Base-by-base conservation (phyloP, 1,139 yeast species). In the Suhomyces choctaworum region DNA sequence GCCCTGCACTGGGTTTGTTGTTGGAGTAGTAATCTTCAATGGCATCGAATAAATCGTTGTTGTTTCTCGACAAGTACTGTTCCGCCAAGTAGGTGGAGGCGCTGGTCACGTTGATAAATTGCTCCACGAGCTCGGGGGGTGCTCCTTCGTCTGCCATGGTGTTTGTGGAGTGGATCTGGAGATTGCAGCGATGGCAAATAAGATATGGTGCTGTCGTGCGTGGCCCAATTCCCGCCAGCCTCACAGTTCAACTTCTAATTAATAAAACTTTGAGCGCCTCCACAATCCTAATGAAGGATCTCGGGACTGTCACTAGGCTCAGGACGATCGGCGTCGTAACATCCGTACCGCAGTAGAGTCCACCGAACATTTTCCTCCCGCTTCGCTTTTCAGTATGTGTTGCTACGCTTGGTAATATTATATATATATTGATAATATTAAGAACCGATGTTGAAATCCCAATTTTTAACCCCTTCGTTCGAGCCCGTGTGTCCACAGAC, bases 381-480 rank as follows among this genome's bases (percentile, higher is more conserved):
- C n/a, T n/a, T n/a, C n/a, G n/a, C n/a, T n/a, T n/a, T n/a, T n/a
- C n/a, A n/a, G n/a, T n/a, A n/a, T n/a, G n/a, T n/a, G n/a, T n/a
- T n/a, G 8, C 20, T 17, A 17, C 20, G 6, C 8, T 17, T 17
- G 20, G 6, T 17, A 17, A 17, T 17, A 17, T 17, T 17, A 17
- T 17, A 17, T 17, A 6, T 17, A 17, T 17, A 8, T 16, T 10
- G 11, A 29, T 29, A 27, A 36, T 41, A 38, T 40, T 37, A 29
- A 31, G 29, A 42, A 42, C 46, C 46, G 46, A 69, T 70, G 76
- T 70, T 70, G 76, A 70, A 66, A 69, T 69, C 76, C 75, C 74
- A 61, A 55, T 60, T 62, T 17, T 62, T 56, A 63, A 62, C 68
- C 67, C 70, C 70, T 57, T 40, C 40, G 20, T 27, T 9, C n/a